Evolutionary conservation across 176 grass and related monocot species (phyloP), one percentile per base, ranked within the genome.

Genomic region (Cenchrus americanus): DNA sequence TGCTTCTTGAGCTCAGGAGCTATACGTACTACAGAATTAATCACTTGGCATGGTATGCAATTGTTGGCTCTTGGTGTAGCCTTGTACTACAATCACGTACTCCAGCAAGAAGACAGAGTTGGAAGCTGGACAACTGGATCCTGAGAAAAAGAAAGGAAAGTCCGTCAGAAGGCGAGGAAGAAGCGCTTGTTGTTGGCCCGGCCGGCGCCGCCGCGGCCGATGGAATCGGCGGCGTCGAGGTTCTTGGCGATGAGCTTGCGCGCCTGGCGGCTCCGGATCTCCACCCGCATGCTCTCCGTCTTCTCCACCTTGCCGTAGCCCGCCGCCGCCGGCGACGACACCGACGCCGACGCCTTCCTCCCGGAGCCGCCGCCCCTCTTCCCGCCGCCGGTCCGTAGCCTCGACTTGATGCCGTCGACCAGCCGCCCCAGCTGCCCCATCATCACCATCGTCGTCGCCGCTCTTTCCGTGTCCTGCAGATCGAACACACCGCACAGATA

Each of bases 231-330:
- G 47, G 85, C 64, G 82, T 84, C 51, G 58, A 99, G 96, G 85
- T 96, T 99, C 89, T 99, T 99, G 80, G 91, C 91, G 76, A 99
- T 99, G 67, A 96, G 89, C 87, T 99, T 94, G 43, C 82, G 87
- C 59, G 93, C 89, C 41, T 84, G 94, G 41, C 80, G 73, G 86
- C 96, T 99, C 63, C 75, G 89, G 72, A 99, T 99, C 82, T 99
- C 96, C 73, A 99, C 91, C 42, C 96, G 90, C 96, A 99, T 99
- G 91, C 93, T 99, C 0, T 99, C 96, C 18, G 93, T 99, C 76
- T 99, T 99, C 59, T 87, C 89, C 89, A 99, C 88, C 86, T 92
- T 95, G 83, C 90, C 85, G 42, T 98, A 98, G 7, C 71, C 49
- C 22, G 13, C 10, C n/a, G 71, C 32, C 7, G 57, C 43, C 12